phyloP scores from a whole-genome alignment of 306 rosid species.

The Corylus heterophylla region DNA sequence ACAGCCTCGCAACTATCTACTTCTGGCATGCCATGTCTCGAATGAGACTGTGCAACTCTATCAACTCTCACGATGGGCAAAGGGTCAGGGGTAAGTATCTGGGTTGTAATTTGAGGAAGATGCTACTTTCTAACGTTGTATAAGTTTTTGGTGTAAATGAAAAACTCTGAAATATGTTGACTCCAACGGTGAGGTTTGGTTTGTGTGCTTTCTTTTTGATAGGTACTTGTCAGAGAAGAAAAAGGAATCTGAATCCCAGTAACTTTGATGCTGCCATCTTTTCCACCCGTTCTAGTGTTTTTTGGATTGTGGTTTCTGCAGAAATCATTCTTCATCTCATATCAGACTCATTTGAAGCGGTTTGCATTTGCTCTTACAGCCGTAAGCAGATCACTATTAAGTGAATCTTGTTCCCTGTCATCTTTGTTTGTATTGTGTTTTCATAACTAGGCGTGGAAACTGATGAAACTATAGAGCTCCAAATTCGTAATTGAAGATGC shows the following conservation, averaged over 20 bases:
- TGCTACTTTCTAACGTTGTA: neutral
- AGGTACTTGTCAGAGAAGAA: constrained; percentile 63
- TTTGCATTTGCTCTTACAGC: neutral
- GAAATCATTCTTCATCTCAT: neutral
- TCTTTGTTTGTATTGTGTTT: neutral
- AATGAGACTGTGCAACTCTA: constrained; percentile 68
- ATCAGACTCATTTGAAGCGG: neutral
- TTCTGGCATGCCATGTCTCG: constrained; percentile 67
- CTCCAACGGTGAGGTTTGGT: neutral
- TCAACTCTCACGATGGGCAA: constrained; percentile 76
- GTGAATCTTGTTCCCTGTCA: neutral
- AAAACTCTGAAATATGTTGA: neutral
- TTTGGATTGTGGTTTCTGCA: neutral
- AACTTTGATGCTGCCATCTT: constrained; percentile 20
- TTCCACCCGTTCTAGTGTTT: neutral
- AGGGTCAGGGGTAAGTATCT: constrained; percentile 45
- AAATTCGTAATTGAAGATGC: neutral
- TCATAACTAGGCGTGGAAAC: neutral
- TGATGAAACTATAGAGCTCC: neutral
- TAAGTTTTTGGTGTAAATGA: neutral
- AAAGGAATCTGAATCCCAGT: constrained; percentile 46
- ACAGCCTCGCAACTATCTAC: constrained; percentile 67
- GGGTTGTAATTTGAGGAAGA: neutral
- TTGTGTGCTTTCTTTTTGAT: constrained; percentile 7
- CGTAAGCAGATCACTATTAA: constrained; percentile 12